Base-by-base conservation (phyloP, 768 basidiomycete species). In the Daedalea quercina region DNA sequence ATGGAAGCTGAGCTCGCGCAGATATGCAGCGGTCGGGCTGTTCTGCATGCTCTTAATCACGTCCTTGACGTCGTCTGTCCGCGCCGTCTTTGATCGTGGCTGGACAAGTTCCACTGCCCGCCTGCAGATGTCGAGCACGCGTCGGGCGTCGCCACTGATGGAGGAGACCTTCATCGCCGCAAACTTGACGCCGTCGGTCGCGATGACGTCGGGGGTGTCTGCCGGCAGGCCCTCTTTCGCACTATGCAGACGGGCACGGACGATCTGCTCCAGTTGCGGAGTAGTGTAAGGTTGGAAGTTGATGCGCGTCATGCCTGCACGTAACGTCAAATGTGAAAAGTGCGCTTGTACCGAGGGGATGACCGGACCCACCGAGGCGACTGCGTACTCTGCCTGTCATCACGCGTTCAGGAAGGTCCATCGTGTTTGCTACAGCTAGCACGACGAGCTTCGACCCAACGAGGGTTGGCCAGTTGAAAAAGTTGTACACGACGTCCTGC, bases 401-500 rank as follows among this genome's bases (percentile, higher is more conserved):
- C 11, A 88, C 89, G 43, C 95, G 78, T 68, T 98, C 95, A 0
- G 96, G 96, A 50, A 98, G 76, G 63, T 98, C 95, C 90, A 96
- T 95, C 26, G 95, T 94, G 65, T 98, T 99, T 7, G 96, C 96
- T 1, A 99, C 94, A 0, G 96, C 95, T 47, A 99, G 80, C 1
- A 99, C 96, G 48, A 97, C 84, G 4, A 99, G 78, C 66, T 89
- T 90, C 53, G 92, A 94, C 19, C 83, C 84, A 0, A 80, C 76
- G 47, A 96, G 74, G 3, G 94, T 95, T 1, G 96, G 96, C 95
- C 96, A 99, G 66, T 99, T 98, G 78, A 98, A 98, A 70, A 99
- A 98, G 64, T 97, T 97, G 70, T 99, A 99, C 20, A 99, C 89
- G 9, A 99, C 95, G 54, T 99, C 95, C 67, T 99, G 95, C 65